Percentiles rank a stretch among this genome's conserved stretches.
These are phyloP conservation scores for Populus simonii DNA, from an alignment of 345 rosid species.

Conservation along the genomic window DNA sequence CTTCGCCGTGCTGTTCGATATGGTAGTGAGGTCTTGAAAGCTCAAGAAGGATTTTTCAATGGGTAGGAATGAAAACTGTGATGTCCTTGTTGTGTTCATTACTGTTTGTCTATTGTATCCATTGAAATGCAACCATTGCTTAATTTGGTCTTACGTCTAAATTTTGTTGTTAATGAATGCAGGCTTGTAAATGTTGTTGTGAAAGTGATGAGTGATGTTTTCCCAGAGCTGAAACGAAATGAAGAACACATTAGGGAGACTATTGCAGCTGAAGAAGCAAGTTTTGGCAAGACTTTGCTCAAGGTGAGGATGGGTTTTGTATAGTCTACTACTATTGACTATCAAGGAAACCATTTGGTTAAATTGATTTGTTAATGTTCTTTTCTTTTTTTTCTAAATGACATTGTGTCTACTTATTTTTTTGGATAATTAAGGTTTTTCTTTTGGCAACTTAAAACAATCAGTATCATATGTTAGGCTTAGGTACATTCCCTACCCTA, in stretches of 20 bases:
- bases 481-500: too few relatives aligned
- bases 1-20: slow-evolving; percentile 98
- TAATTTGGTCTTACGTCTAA: neutral
- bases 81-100: neutral
- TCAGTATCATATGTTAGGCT: neutral
- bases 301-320: slow-evolving; percentile 43
- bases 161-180: slow-evolving; percentile 18
- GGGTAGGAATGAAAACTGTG: slow-evolving; percentile 47
- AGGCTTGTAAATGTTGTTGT: slow-evolving; percentile 80
- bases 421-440: neutral
- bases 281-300: slow-evolving; percentile 86
- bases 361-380: neutral
- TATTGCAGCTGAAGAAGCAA: slow-evolving; percentile 80
- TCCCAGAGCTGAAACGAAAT: slow-evolving; percentile 81
- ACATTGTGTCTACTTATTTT: too few relatives aligned
- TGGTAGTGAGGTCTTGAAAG: slow-evolving; percentile 85
- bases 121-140: neutral
- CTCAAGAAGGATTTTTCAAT: slow-evolving; percentile 85
- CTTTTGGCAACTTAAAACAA: neutral
- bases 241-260: slow-evolving; percentile 65
- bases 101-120: neutral
- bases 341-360: neutral
- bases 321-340: neutral
- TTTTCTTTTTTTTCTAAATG: too few relatives aligned
- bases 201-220: slow-evolving; percentile 72